Evolutionary conservation across 371 early-diverging fungal genomes (phyloP).

Genomic region (Capillidium rhysosporum): DNA sequence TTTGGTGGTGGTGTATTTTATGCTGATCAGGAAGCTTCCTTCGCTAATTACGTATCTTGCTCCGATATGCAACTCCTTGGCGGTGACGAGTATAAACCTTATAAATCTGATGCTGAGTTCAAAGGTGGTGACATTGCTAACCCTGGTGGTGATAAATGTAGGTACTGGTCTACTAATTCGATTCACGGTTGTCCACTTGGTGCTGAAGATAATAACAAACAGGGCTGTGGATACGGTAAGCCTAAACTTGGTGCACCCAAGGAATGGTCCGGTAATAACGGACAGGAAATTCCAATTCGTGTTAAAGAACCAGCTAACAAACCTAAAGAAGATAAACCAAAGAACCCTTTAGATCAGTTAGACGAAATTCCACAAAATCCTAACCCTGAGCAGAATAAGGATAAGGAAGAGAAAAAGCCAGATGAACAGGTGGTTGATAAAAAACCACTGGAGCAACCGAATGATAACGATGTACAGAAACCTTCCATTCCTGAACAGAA

Average conservation of each 20-base stretch:
- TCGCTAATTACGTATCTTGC: conserved; percentile 29
- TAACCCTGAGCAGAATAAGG: too few species aligned
- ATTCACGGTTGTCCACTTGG: neutral
- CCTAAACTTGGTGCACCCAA: neutral
- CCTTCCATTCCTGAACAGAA: too few species aligned
- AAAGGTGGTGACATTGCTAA: neutral
- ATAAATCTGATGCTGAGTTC: conserved; percentile 6
- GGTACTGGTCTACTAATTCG: conserved; percentile 1
- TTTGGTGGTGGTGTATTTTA: conserved; percentile 16
- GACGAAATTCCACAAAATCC: too few species aligned
- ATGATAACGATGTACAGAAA: neutral
- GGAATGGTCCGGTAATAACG: neutral
- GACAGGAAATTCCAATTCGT: too few species aligned
- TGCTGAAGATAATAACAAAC: neutral
- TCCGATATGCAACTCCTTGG: conserved; percentile 23
- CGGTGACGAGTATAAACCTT: conserved; percentile 25
- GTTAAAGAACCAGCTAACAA: too few species aligned
- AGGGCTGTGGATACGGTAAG: neutral
- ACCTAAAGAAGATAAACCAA: too few species aligned
- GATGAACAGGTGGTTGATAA: too few species aligned
- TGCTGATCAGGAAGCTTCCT: conserved; percentile 31
- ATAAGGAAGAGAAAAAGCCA: too few species aligned
- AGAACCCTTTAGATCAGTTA: too few species aligned
- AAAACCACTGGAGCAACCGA: neutral
- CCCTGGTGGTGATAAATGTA: neutral